Base-by-base conservation (phyloP, 306 rosid species). In the Herpetospermum pedunculosum region DNA sequence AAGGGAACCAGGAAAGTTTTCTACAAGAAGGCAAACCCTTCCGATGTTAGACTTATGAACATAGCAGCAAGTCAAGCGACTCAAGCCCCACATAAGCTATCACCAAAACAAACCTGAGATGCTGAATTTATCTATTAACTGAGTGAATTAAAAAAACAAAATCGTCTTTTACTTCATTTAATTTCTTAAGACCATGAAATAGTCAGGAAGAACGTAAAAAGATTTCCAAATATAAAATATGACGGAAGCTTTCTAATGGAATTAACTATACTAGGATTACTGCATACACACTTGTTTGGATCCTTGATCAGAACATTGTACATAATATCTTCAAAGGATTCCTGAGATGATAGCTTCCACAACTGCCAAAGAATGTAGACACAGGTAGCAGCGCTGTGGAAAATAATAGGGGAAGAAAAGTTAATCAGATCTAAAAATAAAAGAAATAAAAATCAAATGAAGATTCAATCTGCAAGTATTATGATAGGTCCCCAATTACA, bases 341-440 rank as follows among this genome's bases (percentile, higher is more conserved):
- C 90, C 85, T 86, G 85, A 73, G 84, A 74, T 43, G 98, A 87
- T 50, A 93, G 81, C 89, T 85, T 89, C 84, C 79, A 75, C 48
- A 93, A 73, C 87, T 86, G 97, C 76, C 85, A 16, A 62, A 86
- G 78, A 58, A 89, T 82, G 77, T 87, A 90, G 74, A 76, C 88
- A 71, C 88, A 87, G 29, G 96, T 82, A 48, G 86, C 58, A 49
- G 86, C 67, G 84, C 98, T 93, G 85, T 71, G 82, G 48, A 74
- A 19, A 81, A 59, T 74, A 58, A 32, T 9, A 49, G 35, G 46
- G 73, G n/a, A 32, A 64, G 53, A 43, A 68, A 9, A 43, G 54
- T 69, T 41, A 69, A 63, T 63, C 48, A 19, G 47, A 35, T 63
- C 72, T 38, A 21, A 40, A 12, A 65, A 13, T 40, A 23, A 40